Conservation (phyloP, 2,329 filamentous ascomycete genomes). For the Penicillium sp. region DNA sequence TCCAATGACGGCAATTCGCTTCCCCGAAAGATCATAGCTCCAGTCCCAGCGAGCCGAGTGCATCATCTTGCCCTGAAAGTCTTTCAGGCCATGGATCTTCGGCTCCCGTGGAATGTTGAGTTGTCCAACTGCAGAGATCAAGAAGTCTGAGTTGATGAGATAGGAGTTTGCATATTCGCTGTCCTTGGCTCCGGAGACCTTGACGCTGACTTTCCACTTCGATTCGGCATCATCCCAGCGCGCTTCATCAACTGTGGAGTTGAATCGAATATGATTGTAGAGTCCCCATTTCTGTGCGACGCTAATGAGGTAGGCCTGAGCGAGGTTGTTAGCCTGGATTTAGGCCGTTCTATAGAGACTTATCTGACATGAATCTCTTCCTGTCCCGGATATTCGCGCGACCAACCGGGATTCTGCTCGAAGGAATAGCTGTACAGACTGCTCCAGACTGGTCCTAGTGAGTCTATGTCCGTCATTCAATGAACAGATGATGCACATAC, state of each 20-base stretch:
- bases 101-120: conserved; percentile 55
- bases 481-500: conserved; percentile 21
- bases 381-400: conserved; percentile 57
- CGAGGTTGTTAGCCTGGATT: neutral
- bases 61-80: conserved; percentile 54
- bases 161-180: conserved; percentile 54
- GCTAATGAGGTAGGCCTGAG: conserved; percentile 50
- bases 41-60: conserved; percentile 62
- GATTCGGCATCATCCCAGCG: conserved; percentile 54
- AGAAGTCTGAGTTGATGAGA: conserved; percentile 54
- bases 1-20: conserved; percentile 59
- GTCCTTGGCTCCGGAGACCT: conserved; percentile 53
- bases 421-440: conserved; percentile 61
- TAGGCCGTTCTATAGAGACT: neutral
- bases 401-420: conserved; percentile 59
- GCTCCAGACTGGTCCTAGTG: conserved; percentile 44
- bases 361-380: conserved; percentile 56
- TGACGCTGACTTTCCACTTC: conserved; percentile 53
- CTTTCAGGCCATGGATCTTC: conserved; percentile 47
- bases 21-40: conserved; percentile 54
- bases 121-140: conserved; percentile 59
- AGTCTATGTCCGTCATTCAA: neutral
- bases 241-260: conserved; percentile 52
- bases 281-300: conserved; percentile 56
- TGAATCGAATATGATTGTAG: conserved; percentile 58